These are phyloP conservation scores for Ilex asprella DNA, from an alignment of 257 asterid genomes.

Conservation along the genomic window DNA sequence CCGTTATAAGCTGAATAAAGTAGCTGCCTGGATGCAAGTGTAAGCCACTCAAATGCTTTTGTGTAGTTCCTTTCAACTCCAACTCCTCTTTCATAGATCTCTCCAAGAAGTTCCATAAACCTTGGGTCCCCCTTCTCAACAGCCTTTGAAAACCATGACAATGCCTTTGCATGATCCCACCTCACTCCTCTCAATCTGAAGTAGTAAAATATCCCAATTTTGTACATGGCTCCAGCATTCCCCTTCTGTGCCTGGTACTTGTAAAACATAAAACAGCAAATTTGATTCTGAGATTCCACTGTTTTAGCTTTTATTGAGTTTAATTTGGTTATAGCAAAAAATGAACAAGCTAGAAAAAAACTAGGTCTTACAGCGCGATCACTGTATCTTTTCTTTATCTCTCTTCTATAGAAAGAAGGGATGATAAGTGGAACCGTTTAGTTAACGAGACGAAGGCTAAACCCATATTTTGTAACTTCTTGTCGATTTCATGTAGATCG, in stretches of 20 bases:
- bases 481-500: no score
- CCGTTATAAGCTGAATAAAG: slow-evolving; percentile 94
- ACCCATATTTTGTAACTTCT: no score
- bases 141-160: slow-evolving; percentile 87
- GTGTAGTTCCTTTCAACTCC: slow-evolving; percentile 92
- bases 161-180: slow-evolving; percentile 87
- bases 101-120: slow-evolving; percentile 99
- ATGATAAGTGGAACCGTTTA: no score
- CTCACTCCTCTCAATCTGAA: slow-evolving; percentile 94
- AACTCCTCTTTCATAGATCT: slow-evolving; percentile 94
- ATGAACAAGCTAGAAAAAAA: no score
- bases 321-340: no score
- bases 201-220: slow-evolving; percentile 83
- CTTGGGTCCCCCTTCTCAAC: slow-evolving; percentile 90
- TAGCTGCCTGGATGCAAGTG: slow-evolving; percentile 84
- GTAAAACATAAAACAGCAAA: no score
- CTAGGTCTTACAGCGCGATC: no score
- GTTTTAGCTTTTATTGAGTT: no score
- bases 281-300: no score
- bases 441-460: no score
- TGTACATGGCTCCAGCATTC: slow-evolving; percentile 92
- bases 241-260: slow-evolving; percentile 89
- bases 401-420: no score
- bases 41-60: slow-evolving; percentile 91
- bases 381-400: no score